Base-by-base conservation (phyloP, 1,139 yeast genomes). In the Blastobotrys buckinghamii region DNA sequence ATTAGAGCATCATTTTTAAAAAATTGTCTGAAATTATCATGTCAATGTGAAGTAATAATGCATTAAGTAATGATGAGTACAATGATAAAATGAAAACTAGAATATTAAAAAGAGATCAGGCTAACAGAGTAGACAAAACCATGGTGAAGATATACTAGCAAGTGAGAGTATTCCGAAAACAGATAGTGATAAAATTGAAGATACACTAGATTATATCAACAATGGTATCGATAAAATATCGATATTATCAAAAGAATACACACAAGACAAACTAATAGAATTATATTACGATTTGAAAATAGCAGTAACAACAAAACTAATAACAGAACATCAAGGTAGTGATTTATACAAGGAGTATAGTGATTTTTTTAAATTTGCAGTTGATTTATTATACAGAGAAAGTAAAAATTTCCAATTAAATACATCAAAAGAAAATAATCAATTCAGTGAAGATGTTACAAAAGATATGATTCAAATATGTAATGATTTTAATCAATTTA, bases 221-320 rank as follows among this genome's bases (percentile, higher is more conserved):
- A 22, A 20, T 26, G 17, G 33, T 15, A 49, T 42, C 17, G 27
- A 43, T 33, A 40, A 46, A 42, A 40, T 35, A 42, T 33, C 56
- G 0, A 51, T 58, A 13, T 48, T 41, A 16, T 37, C 41, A 17
- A 58, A 58, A 40, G 42, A 50, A 9, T 34, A 29, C 10, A 10
- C 6, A 7, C 9, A 26, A 3, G n/a, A 29, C 3, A 13, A 29
- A 3, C 4, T 29, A 6, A 12, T 52, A 35, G 47, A 53, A 13
- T 53, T 88, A 13, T 87, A 77, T 60, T 92, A 84, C 60, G 97
- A 90, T 64, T 65, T 90, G 51, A 84, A 80, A 58, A 68, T 83
- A 16, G 82, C 84, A 0, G 72, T 83, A 39, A 76, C 80, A 9
- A 62, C 75, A 24, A 68, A 74, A 33, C 72, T 84, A 20, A 70